phyloP scores from a whole-genome alignment of 345 rosid species.

The Psidium guajava region DNA sequence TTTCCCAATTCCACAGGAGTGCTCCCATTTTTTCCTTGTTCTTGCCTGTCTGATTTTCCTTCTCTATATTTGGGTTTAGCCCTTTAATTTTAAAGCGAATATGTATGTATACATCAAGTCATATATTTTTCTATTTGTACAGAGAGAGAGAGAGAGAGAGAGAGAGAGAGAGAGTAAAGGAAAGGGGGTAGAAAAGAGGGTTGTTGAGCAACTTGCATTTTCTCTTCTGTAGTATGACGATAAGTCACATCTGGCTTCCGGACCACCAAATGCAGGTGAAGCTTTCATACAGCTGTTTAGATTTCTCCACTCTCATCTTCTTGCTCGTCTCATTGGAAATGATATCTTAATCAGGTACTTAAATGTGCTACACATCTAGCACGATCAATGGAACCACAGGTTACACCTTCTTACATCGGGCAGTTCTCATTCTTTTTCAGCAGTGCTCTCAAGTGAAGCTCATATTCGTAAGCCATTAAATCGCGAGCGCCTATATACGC shows the following conservation, averaged over 20 bases:
- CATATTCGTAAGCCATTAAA: neutral
- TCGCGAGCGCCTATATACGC: neutral
- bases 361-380: neutral
- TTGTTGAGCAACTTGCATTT: neutral
- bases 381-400: neutral
- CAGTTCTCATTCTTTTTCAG: neutral
- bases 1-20: neutral
- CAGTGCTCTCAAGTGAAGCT: neutral
- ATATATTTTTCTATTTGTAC: neutral
- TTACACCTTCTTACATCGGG: neutral
- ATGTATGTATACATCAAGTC: no score
- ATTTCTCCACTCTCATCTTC: neutral
- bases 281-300: neutral
- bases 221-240: neutral
- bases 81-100: neutral
- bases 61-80: neutral
- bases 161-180: neutral
- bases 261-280: neutral
- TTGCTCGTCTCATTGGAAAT: neutral
- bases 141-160: neutral
- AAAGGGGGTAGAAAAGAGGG: neutral
- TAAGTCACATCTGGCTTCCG: neutral
- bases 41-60: neutral
- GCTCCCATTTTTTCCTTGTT: neutral
- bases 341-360: neutral